Conservation (phyloP, 768 basidiomycete genomes). For the Daedaleopsis nitida region DNA sequence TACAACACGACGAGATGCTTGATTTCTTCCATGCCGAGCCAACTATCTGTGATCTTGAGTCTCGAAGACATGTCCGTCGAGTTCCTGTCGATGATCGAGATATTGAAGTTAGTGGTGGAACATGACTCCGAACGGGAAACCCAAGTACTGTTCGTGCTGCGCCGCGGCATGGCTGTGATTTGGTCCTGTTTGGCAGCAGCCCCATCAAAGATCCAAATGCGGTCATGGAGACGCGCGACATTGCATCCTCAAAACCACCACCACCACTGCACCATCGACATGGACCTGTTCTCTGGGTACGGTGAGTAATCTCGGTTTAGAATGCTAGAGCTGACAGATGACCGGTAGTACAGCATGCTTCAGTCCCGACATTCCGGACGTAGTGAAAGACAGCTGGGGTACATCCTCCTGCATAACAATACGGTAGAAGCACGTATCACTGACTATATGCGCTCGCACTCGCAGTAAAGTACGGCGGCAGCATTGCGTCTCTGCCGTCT, state of each 20-base stretch:
- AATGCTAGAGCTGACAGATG: too few species aligned
- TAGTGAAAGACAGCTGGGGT: slow-evolving; percentile 3
- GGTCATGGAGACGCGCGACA: neutral
- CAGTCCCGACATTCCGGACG: slow-evolving; percentile 6
- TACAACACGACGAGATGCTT: slow-evolving; percentile 55
- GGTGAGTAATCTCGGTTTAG: neutral
- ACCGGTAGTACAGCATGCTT: slow-evolving; percentile 16
- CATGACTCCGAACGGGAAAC: too few species aligned
- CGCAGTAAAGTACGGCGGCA: slow-evolving; percentile 1
- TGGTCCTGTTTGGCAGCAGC: neutral
- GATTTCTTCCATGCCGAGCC: slow-evolving; percentile 46
- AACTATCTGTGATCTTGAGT: slow-evolving; percentile 20
- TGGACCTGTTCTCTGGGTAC: neutral
- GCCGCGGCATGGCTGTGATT: neutral
- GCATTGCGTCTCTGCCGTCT: neutral
- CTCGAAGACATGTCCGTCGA: neutral
- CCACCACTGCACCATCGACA: neutral
- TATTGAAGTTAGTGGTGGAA: too few species aligned
- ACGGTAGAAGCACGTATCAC: too few species aligned
- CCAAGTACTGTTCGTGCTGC: too few species aligned
- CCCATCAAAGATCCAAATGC: neutral
- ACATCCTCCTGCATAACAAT: neutral
- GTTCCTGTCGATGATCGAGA: too few species aligned
- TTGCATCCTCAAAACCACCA: neutral
- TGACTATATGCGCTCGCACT: neutral